phyloP scores from a whole-genome alignment of 257 asterid species.

The Schizonepeta tenuifolia region DNA sequence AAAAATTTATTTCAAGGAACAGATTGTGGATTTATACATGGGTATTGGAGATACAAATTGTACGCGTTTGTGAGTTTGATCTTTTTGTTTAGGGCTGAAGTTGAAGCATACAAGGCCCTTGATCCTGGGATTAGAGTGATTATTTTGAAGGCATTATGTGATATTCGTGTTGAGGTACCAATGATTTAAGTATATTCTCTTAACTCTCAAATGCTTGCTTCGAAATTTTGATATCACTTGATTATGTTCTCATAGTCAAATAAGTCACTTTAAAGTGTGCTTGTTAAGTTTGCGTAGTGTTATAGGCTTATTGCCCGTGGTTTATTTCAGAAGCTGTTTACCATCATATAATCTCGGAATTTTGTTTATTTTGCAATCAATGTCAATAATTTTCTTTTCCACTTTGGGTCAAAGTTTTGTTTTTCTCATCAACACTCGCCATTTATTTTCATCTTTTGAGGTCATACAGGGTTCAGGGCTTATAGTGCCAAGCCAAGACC shows the following conservation, averaged over 20 bases:
- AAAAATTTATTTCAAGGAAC: slow-evolving; percentile 23
- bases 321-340: not conserved
- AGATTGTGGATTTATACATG: slow-evolving; percentile 22
- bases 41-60: slow-evolving; percentile 16
- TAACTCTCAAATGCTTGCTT: slow-evolving; percentile 25
- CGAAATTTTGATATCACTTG: slow-evolving; percentile 1
- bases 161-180: slow-evolving; percentile 97
- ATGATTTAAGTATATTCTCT: slow-evolving; percentile 27
- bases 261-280: not conserved
- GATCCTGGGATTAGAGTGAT: slow-evolving; percentile 92
- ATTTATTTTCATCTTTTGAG: too few relatives aligned
- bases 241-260: slow-evolving; percentile 9
- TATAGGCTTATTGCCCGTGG: not conserved
- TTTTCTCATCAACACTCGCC: too few relatives aligned
- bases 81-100: slow-evolving; percentile 69
- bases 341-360: too few relatives aligned
- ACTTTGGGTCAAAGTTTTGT: too few relatives aligned
- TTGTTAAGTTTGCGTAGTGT: not conserved
- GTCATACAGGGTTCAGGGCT: not conserved
- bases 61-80: slow-evolving; percentile 27
- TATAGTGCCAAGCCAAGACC: slow-evolving; percentile 27
- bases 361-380: too few relatives aligned
- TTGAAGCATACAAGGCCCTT: slow-evolving; percentile 75
- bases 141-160: slow-evolving; percentile 94
- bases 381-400: too few relatives aligned